Evolutionary conservation across 495 filamentous ascomycete genomes (phyloP).

Genomic region (Thermothielavioides terrestris): DNA sequence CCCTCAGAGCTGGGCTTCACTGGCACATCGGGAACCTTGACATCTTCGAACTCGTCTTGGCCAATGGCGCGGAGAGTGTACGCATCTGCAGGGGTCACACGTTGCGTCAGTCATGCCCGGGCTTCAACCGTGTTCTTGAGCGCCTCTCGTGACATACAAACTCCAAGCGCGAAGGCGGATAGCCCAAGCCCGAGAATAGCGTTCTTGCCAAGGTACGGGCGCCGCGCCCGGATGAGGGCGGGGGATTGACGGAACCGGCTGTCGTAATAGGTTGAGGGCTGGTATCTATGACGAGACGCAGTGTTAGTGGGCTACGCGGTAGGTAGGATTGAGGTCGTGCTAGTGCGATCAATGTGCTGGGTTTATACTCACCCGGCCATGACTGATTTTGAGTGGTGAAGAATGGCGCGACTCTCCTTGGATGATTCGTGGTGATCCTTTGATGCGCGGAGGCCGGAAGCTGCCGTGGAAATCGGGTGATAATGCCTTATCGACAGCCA

Average conservation of each 20-base stretch:
- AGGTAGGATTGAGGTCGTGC: no score
- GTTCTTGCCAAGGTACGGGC: conserved; percentile 89
- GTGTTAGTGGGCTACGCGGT: no score
- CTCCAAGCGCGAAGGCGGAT: conserved; percentile 57
- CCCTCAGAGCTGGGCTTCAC: conserved; percentile 1
- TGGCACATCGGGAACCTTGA: conserved; percentile 67
- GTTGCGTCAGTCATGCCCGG: not conserved
- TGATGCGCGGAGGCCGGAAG: not conserved
- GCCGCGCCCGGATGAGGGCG: conserved; percentile 80
- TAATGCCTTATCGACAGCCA: not conserved
- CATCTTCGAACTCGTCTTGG: conserved; percentile 97
- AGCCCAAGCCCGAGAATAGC: conserved; percentile 62
- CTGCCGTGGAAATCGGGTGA: not conserved
- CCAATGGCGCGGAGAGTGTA: conserved; percentile 85
- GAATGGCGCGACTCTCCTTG: not conserved
- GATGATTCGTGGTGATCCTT: not conserved
- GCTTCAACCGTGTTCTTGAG: no score
- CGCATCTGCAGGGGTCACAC: conserved; percentile 49
- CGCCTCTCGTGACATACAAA: conserved; percentile 52
- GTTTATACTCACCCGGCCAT: no score
- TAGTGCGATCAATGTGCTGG: no score
- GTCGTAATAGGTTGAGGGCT: conserved; percentile 82
- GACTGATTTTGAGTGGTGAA: not conserved
- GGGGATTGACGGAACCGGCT: conserved; percentile 67
- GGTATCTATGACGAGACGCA: conserved; percentile 46